Base-by-base conservation (phyloP, 345 rosid species). In the Corymbia maculata region DNA sequence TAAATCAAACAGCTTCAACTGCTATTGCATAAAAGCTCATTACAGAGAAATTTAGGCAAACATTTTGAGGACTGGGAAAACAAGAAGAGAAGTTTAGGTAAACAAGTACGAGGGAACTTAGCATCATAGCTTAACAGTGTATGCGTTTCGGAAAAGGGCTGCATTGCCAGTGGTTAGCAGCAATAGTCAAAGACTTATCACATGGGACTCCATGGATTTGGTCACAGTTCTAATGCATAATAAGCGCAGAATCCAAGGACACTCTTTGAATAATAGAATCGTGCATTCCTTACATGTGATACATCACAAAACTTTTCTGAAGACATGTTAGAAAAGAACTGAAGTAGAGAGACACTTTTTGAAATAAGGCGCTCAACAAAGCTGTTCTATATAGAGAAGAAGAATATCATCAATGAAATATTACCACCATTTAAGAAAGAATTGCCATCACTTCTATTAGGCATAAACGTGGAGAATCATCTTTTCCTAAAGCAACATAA, bases 1-100 rank as follows among this genome's bases (percentile, higher is more conserved):
- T 68, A 68, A 30, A 68, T 68, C 1, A 0, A 68, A 68, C 9
- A 0, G 0, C 79, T 5, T 0, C 22, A 4, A 44, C 6, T 0
- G 22, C 42, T 68, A 36, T 13, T 32, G 10, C 44, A 1, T 5
- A 0, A 8, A 68, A 68, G 79, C 44, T 30, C 22, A 22, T 68
- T 68, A 15, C 30, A 1, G 79, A 30, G 19, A 66, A 30, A 66
- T 30, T 66, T 1, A 8, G 30, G 79, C n/a, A 28, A n/a, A 30
- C 1, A 26, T 22, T 57, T 57, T 4, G 28, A 57, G 28, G 79
- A 68, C 6, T 0, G 6, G 32, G 42, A 68, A 32, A 66, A 66
- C 16, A 64, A 64, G 4, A 64, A 64, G 44, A 26, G 30, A 59
- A 26, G 66, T 13, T n/a, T 13, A 0, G 30, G 7, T 9, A 59